Evolutionary conservation across 2,329 filamentous ascomycete genomes (phyloP).

Genomic region (Monilinia vaccinii-corymbosi): DNA sequence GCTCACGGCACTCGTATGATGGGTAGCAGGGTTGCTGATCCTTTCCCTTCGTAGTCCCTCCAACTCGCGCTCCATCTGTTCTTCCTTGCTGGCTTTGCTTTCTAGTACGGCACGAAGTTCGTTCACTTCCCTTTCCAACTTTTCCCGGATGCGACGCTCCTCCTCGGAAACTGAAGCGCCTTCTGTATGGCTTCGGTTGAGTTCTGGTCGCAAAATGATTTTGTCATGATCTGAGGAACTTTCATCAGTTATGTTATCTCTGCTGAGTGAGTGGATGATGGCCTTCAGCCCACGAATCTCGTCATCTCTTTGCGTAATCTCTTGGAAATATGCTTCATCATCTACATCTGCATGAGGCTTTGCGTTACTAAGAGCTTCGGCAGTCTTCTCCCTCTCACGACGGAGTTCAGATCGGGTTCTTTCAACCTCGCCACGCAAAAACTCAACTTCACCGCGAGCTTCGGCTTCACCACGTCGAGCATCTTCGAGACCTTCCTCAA

Average conservation of each 20-base stretch:
- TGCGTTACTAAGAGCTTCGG: conserved; percentile 46
- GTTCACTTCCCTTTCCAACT: conserved; percentile 70
- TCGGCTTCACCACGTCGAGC: conserved; percentile 90
- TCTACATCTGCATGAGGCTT: conserved; percentile 29
- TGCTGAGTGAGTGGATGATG: conserved; percentile 91
- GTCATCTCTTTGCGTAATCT: conserved; percentile 89
- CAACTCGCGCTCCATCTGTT: conserved; percentile 77
- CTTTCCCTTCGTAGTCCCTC: conserved; percentile 50
- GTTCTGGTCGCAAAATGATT: conserved; percentile 26
- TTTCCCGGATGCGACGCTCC: conserved; percentile 53
- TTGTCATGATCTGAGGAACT: conserved; percentile 23
- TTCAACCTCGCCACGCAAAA: conserved; percentile 89
- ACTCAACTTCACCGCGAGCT: conserved; percentile 91
- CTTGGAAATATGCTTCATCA: conserved; percentile 50
- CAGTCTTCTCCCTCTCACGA: conserved; percentile 77
- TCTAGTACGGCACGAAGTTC: conserved; percentile 68
- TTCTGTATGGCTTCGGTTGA: conserved; percentile 32
- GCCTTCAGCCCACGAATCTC: conserved; percentile 95
- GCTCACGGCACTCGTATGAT: conserved; percentile 46
- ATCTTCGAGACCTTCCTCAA: conserved; percentile 94
- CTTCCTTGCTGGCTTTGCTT: conserved; percentile 63
- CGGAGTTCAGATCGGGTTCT: conserved; percentile 79
- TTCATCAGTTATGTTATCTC: conserved; percentile 46
- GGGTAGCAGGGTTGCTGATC: conserved; percentile 28
- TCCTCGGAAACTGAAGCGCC: conserved; percentile 35